A percentile compares a stretch with the other conserved stretches of the same genome.
Evolutionary conservation across 2,329 filamentous ascomycete species (phyloP).

Genomic region (Ophiostoma perfectum): DNA sequence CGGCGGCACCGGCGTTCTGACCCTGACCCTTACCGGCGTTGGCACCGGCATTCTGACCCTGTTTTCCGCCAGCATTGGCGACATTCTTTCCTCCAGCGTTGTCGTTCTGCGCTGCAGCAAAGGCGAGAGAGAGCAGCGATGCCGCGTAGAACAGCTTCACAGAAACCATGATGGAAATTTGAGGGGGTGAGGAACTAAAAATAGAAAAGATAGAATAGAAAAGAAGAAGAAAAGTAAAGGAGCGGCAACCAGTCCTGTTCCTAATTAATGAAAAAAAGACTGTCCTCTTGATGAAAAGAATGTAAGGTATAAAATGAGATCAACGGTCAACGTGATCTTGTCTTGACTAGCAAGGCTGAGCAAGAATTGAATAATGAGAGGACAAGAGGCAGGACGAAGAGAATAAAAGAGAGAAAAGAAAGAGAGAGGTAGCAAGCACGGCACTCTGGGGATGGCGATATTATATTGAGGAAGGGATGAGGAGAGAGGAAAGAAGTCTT

Average conservation of each 20-base stretch:
- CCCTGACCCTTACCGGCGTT: not conserved
- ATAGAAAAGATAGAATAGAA: constrained; percentile 5
- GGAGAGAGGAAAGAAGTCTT: constrained; percentile 18
- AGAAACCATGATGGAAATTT: constrained; percentile 30
- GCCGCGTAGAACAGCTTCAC: constrained; percentile 30
- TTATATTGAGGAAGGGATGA: constrained; percentile 24
- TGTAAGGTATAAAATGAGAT: constrained; percentile 27
- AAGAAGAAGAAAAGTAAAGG: constrained; percentile 11
- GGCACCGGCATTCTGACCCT: not conserved
- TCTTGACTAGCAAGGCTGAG: constrained; percentile 31
- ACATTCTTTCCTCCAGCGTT: not conserved
- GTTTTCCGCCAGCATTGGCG: not conserved
- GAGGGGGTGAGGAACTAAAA: not conserved
- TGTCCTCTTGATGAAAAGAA: constrained; percentile 23
- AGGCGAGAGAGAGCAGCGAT: constrained; percentile 30
- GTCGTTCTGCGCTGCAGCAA: constrained; percentile 28
- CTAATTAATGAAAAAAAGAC: constrained; percentile 21
- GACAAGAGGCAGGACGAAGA: constrained; percentile 21
- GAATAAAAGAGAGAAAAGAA: constrained; percentile 19
- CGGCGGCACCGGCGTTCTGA: not conserved
- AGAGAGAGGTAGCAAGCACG: constrained; percentile 19
- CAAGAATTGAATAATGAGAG: constrained; percentile 24
- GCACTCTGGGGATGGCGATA: constrained; percentile 20
- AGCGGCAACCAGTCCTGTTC: constrained; percentile 23
- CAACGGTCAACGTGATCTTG: constrained; percentile 35